A percentile compares a stretch with the other conserved stretches of the same genome.
phyloP scores from a whole-genome alignment of 352 stramenopile genomes.

The Phytopythium delawarense region DNA sequence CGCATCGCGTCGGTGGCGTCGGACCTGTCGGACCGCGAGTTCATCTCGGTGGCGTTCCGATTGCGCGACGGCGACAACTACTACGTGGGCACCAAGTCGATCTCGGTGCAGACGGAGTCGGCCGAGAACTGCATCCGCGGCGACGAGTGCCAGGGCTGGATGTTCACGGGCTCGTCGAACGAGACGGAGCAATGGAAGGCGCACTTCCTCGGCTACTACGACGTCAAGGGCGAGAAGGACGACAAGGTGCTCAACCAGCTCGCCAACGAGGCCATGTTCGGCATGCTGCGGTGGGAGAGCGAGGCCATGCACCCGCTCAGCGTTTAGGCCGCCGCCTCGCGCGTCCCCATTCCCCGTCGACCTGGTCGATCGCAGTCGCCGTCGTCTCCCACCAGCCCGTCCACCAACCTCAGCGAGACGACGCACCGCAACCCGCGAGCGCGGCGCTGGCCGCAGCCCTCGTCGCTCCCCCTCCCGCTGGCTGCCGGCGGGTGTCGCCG shows the following conservation, averaged over 20 bases:
- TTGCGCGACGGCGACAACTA: constrained; percentile 75
- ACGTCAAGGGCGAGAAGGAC: constrained; percentile 81
- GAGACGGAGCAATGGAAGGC: constrained; percentile 68
- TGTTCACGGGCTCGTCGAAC: constrained; percentile 71
- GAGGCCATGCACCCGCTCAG: constrained; percentile 79
- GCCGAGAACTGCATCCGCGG: constrained; percentile 75
- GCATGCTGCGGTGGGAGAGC: constrained; percentile 83
- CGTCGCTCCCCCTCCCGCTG: not conserved
- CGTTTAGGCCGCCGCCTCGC: constrained; percentile 27
- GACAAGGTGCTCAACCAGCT: constrained; percentile 83
- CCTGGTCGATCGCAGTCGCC: not conserved
- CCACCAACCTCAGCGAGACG: not conserved
- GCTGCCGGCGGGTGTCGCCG: not conserved
- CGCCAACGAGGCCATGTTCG: constrained; percentile 83
- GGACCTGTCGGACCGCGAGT: constrained; percentile 70
- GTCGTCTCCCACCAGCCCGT: not conserved
- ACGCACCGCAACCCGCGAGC: no score
- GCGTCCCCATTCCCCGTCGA: not conserved
- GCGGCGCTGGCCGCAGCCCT: not conserved
- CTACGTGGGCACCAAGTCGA: constrained; percentile 75
- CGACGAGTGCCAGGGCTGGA: constrained; percentile 82
- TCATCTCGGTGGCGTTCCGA: constrained; percentile 74
- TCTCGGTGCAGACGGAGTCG: constrained; percentile 62
- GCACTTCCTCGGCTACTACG: constrained; percentile 78
- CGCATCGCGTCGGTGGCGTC: constrained; percentile 72